phyloP scores from a whole-genome alignment of 139 green algal species.

The Chlamydomonas sphaeroides region DNA sequence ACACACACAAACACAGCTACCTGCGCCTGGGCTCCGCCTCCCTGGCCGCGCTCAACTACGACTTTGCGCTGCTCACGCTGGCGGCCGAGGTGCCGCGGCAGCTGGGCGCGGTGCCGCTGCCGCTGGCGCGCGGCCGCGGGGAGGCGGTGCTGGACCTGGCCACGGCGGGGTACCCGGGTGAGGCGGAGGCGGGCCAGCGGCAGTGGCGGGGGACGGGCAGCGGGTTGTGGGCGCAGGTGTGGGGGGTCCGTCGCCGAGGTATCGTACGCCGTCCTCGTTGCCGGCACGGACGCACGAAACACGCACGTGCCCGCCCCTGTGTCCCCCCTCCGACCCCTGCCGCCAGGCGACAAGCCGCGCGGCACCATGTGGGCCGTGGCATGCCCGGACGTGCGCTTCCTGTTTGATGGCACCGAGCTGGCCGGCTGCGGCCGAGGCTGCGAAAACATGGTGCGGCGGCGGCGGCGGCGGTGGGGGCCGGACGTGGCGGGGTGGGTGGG shows the following conservation, averaged over 20 bases:
- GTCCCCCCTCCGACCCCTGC: not conserved
- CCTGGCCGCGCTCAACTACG: conserved; percentile 39
- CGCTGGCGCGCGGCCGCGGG: conserved; percentile 9
- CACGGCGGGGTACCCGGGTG: conserved; percentile 31
- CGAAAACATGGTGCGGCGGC: conserved; percentile 21
- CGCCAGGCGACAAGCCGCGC: conserved; percentile 21
- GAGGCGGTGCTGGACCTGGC: conserved; percentile 3
- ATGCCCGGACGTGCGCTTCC: conserved; percentile 18
- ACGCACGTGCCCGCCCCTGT: not conserved
- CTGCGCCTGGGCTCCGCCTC: conserved; percentile 18
- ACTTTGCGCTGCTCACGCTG: conserved; percentile 35
- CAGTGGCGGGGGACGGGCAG: too few relatives aligned
- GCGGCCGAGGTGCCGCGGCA: not conserved
- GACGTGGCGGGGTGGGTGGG: too few relatives aligned
- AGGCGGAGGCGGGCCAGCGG: too few relatives aligned
- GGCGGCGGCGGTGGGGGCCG: not conserved
- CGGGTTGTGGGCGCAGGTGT: too few relatives aligned
- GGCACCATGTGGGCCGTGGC: conserved; percentile 30
- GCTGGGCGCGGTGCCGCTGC: not conserved
- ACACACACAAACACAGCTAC: conserved; percentile 3
- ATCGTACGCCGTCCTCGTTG: too few relatives aligned
- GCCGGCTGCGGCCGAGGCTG: not conserved
- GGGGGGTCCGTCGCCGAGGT: too few relatives aligned
- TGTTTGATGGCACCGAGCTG: conserved; percentile 27
- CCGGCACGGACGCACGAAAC: too few relatives aligned